phyloP scores from a whole-genome alignment of 176 grass and related monocot species.

The Paspalum notatum region DNA sequence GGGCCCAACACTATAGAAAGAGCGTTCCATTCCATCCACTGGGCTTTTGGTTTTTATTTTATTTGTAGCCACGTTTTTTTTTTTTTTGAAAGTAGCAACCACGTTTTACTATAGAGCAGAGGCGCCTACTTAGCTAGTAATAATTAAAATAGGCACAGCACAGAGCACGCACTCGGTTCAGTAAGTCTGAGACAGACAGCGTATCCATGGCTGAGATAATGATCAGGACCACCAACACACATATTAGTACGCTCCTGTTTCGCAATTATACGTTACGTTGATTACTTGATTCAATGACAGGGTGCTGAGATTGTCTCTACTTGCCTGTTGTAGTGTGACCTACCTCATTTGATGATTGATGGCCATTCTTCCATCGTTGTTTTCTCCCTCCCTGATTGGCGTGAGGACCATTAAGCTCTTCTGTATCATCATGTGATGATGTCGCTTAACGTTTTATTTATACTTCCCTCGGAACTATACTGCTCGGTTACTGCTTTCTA shows the following conservation, averaged over 20 bases:
- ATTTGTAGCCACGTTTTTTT: too few relatives aligned
- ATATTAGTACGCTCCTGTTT: neutral
- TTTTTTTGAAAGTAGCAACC: too few relatives aligned
- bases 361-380: conserved; percentile 12
- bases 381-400: conserved; percentile 13
- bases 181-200: too few relatives aligned
- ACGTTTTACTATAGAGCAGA: too few relatives aligned
- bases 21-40: too few relatives aligned
- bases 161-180: too few relatives aligned
- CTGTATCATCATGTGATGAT: conserved; percentile 45
- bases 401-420: conserved; percentile 38
- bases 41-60: too few relatives aligned
- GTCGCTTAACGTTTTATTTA: neutral
- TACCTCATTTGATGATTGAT: conserved; percentile 22
- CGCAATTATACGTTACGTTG: neutral
- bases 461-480: neutral
- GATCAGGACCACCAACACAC: too few relatives aligned
- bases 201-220: too few relatives aligned
- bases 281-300: conserved; percentile 5
- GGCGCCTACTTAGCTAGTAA: too few relatives aligned
- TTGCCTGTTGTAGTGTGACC: conserved; percentile 36
- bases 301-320: conserved; percentile 7
- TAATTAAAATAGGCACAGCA: too few relatives aligned
- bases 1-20: too few relatives aligned
- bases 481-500: neutral